phyloP scores from a whole-genome alignment of 208 protist genomes.

The Leishmania martiniquensis region DNA sequence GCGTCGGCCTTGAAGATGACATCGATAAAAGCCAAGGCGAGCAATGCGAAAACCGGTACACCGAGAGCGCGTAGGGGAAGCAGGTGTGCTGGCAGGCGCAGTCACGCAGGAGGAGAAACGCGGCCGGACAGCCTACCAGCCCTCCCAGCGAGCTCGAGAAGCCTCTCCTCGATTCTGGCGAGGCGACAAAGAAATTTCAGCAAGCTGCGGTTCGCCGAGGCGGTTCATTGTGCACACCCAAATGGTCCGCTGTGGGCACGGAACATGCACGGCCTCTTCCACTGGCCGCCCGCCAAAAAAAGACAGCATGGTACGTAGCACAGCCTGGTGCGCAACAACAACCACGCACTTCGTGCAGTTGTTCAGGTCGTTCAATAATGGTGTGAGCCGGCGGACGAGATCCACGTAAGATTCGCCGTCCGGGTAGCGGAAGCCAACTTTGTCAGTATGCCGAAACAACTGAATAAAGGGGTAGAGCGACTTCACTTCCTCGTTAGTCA shows the following conservation, averaged over 20 bases:
- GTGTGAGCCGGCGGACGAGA: constrained; percentile 69
- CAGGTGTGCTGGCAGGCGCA: neutral
- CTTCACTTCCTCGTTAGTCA: constrained; percentile 85
- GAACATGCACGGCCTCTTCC: constrained; percentile 70
- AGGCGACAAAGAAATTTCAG: constrained; percentile 53
- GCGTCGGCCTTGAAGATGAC: neutral
- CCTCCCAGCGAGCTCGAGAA: constrained; percentile 12
- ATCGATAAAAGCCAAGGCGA: neutral
- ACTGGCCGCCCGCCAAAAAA: constrained; percentile 74
- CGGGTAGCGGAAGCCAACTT: constrained; percentile 86
- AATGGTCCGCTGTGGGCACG: constrained; percentile 72
- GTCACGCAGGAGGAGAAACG: neutral
- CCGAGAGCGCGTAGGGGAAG: neutral
- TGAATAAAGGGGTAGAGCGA: constrained; percentile 70
- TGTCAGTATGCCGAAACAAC: constrained; percentile 66
- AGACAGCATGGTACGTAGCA: constrained; percentile 77
- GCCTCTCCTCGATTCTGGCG: constrained; percentile 4
- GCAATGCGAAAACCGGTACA: neutral
- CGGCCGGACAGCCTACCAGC: constrained; percentile 15
- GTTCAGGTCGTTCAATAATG: constrained; percentile 66
- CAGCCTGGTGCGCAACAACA: constrained; percentile 84
- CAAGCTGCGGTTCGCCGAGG: constrained; percentile 55
- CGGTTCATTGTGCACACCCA: constrained; percentile 83
- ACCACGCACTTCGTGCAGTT: constrained; percentile 57
- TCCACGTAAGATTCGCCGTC: constrained; percentile 86